phyloP scores from a whole-genome alignment of 768 basidiomycete species.

The Strobilomyces echinocephalus region DNA sequence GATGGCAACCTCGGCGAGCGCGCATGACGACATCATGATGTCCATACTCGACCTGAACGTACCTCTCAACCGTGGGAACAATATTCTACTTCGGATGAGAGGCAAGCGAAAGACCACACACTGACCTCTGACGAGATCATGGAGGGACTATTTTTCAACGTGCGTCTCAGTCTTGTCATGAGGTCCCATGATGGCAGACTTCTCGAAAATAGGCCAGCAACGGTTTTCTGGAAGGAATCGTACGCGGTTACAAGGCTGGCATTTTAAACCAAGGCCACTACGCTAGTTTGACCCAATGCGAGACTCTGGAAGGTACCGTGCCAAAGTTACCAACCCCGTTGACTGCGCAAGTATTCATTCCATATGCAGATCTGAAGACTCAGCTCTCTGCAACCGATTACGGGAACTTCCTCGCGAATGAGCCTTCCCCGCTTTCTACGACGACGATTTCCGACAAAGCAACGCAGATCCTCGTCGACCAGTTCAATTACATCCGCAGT shows the following conservation, averaged over 20 bases:
- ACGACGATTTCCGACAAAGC: conserved; percentile 96
- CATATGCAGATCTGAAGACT: conserved; percentile 79
- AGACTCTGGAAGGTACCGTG: conserved; percentile 83
- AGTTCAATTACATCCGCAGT: conserved; percentile 89
- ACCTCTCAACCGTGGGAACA: conserved; percentile 24
- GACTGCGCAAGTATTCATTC: conserved; percentile 1
- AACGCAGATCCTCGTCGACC: conserved; percentile 90
- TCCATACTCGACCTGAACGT: too few species aligned
- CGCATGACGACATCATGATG: too few species aligned
- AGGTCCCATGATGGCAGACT: background rate
- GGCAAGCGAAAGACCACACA: background rate
- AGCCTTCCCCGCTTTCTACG: conserved; percentile 88
- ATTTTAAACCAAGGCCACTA: conserved; percentile 88
- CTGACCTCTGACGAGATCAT: conserved; percentile 37
- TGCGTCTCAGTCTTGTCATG: conserved; percentile 30
- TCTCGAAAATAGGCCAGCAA: conserved; percentile 51
- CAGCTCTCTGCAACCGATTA: conserved; percentile 97
- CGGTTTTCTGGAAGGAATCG: conserved; percentile 78
- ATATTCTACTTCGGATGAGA: conserved; percentile 12
- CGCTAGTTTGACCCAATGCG: conserved; percentile 92
- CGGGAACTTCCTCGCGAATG: conserved; percentile 96
- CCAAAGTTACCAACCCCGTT: background rate
- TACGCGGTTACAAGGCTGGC: conserved; percentile 91
- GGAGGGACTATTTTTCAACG: conserved; percentile 91
- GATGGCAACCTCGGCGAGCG: too few species aligned